Evolutionary conservation across 768 basidiomycete species (phyloP), one percentile per base, ranked within the genome.

Genomic region (Cyclocybe aegerita): DNA sequence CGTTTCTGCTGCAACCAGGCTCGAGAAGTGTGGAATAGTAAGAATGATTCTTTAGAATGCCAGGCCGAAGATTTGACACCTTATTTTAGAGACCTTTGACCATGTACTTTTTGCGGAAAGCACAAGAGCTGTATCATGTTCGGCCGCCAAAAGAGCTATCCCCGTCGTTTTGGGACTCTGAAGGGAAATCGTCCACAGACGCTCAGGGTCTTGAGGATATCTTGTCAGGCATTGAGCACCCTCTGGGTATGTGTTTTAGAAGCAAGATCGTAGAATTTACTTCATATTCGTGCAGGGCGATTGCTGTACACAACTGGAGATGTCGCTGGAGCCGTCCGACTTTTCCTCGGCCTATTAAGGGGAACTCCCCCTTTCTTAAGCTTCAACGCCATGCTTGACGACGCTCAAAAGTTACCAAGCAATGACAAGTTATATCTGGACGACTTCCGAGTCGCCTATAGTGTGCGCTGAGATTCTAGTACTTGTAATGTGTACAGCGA

Each of bases 261-360:
- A 23, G 23, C 23, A 23, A 23, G 5, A 23, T 23, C 23, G 23
- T 23, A 3, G 23, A 23, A 23, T 23, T 23, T 23, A 3, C 23
- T 23, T 23, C 23, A 23, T 23, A 5, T 23, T 3, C 5, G 23
- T 23, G 45, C 39, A 92, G 96, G 92, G 32, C 78, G 95, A 36
- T 70, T 98, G 53, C 71, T 93, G 35, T 98, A 97, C 65, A 93
- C 91, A 1, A 87, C 89, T n/a, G 94, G 95, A 9, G 84, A 95
- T 60, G 79, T 88, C 23, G 75, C 77, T 40, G 81, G 78, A 6
- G 93, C 96, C 7, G 85, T 95, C 23, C 72, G 76, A 38, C 78
- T 88, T 50, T 98, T 98, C 64, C 65, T 96, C 14, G 76, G 80
- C 1, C 72, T 96, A 11, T 73, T 98, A 15, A 75, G 76, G 48